Conservation (phyloP, 2,329 filamentous ascomycete species). For the Fusarium pseudoanthophilum region DNA sequence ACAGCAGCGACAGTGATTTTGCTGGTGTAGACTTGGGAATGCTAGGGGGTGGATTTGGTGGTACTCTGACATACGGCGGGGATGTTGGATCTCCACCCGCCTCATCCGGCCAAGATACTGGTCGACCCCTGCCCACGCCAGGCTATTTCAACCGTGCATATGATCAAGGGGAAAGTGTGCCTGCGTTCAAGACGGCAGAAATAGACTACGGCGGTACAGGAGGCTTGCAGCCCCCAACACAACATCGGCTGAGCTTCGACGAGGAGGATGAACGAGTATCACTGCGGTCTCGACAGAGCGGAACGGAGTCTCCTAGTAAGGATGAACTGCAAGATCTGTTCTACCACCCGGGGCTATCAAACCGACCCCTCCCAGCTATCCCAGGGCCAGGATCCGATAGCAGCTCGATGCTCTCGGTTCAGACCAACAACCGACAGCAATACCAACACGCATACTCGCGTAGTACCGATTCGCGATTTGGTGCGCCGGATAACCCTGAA, state of each 20-base stretch:
- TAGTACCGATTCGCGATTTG: slow-evolving; percentile 57
- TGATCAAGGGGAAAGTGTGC: slow-evolving; percentile 46
- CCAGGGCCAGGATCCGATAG: slow-evolving; percentile 72
- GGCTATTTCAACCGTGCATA: slow-evolving; percentile 47
- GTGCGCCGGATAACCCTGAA: slow-evolving; percentile 59
- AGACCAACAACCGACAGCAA: slow-evolving; percentile 54
- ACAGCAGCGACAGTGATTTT: slow-evolving; percentile 77
- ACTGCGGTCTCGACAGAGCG: slow-evolving; percentile 65
- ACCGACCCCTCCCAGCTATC: slow-evolving; percentile 71
- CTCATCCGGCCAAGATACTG: slow-evolving; percentile 55
- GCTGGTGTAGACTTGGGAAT: slow-evolving; percentile 75
- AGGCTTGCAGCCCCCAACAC: slow-evolving; percentile 80
- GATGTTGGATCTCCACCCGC: slow-evolving; percentile 56
- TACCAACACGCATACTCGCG: slow-evolving; percentile 62
- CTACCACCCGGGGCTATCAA: slow-evolving; percentile 84
- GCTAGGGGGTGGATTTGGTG: slow-evolving; percentile 76
- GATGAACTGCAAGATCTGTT: slow-evolving; percentile 90
- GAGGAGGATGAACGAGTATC: slow-evolving; percentile 84
- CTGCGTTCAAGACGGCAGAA: slow-evolving; percentile 68
- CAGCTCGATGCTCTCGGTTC: slow-evolving; percentile 61
- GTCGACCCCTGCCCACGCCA: slow-evolving; percentile 61
- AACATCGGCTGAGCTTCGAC: slow-evolving; percentile 85
- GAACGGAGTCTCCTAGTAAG: slow-evolving; percentile 72
- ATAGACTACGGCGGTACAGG: slow-evolving; percentile 93
- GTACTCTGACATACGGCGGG: slow-evolving; percentile 62